Conservation (phyloP, 176 grass and related monocot genomes). For the Aegilops speltoides region DNA sequence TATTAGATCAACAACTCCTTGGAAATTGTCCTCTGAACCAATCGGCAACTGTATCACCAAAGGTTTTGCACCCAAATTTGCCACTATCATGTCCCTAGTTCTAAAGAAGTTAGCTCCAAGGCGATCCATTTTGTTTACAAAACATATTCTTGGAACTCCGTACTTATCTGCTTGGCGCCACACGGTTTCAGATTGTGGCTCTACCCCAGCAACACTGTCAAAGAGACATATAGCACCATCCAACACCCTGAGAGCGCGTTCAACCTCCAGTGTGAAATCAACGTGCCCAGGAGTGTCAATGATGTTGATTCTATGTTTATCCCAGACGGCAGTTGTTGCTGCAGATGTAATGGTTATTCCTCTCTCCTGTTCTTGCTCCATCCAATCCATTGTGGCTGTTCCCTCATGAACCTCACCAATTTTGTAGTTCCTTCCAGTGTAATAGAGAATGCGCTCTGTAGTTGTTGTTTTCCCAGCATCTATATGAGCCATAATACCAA, state of each 20-base stretch:
- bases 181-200: constrained; percentile 97
- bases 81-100: constrained; percentile 96
- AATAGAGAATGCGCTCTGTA: constrained; percentile 92
- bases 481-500: constrained; percentile 99
- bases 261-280: constrained; percentile 97
- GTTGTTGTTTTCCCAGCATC: constrained; percentile 99
- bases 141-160: constrained; percentile 94
- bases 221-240: constrained; percentile 98
- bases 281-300: constrained; percentile 98
- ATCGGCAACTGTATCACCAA: constrained; percentile 92
- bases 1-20: constrained; percentile 89
- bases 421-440: constrained; percentile 97
- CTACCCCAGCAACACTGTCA: constrained; percentile 97
- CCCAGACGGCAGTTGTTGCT: constrained; percentile 93
- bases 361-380: constrained; percentile 98
- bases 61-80: constrained; percentile 95
- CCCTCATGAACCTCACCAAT: constrained; percentile 98
- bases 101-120: constrained; percentile 95
- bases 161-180: constrained; percentile 99
- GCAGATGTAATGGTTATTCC: constrained; percentile 99
- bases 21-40: constrained; percentile 91
- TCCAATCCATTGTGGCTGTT: constrained; percentile 98
- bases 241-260: constrained; percentile 91
- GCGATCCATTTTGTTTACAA: constrained; percentile 97
- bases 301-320: constrained; percentile 98